Conservation (phyloP, 2,329 filamentous ascomycete genomes). For the Monilinia laxa region DNA sequence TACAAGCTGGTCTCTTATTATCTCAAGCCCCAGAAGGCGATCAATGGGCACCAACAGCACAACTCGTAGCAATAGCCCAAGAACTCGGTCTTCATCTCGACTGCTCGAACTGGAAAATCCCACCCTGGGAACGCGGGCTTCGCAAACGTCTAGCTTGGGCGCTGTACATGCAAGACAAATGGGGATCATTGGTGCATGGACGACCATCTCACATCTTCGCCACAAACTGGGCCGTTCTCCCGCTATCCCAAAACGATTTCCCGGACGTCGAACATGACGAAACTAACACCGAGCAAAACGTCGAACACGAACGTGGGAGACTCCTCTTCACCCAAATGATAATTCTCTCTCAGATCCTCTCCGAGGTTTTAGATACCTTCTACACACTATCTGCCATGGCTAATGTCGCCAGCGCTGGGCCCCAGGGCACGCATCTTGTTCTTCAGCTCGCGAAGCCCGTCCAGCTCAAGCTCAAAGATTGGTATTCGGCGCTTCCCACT, state of each 20-base stretch:
- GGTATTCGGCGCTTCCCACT: conserved; percentile 67
- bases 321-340: conserved; percentile 75
- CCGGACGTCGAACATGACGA: conserved; percentile 69
- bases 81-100: conserved; percentile 88
- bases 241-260: conserved; percentile 67
- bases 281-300: conserved; percentile 57
- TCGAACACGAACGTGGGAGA: conserved; percentile 65
- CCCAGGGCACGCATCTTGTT: conserved; percentile 70
- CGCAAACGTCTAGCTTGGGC: conserved; percentile 88
- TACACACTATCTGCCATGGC: conserved; percentile 77
- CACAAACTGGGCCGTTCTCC: conserved; percentile 73
- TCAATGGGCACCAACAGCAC: conserved; percentile 81
- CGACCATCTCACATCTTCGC: conserved; percentile 73
- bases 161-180: conserved; percentile 91
- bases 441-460: conserved; percentile 77
- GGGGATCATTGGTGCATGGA: conserved; percentile 82
- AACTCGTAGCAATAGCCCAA: conserved; percentile 82
- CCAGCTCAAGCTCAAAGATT: conserved; percentile 78
- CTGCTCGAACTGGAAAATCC: conserved; percentile 83
- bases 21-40: conserved; percentile 74
- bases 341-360: conserved; percentile 69
- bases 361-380: conserved; percentile 79
- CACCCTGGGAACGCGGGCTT: conserved; percentile 80
- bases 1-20: conserved; percentile 74
- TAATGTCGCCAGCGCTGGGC: conserved; percentile 63